Evolutionary conservation across 257 asterid species (phyloP).

Genomic region (Rubia yunnanensis): DNA sequence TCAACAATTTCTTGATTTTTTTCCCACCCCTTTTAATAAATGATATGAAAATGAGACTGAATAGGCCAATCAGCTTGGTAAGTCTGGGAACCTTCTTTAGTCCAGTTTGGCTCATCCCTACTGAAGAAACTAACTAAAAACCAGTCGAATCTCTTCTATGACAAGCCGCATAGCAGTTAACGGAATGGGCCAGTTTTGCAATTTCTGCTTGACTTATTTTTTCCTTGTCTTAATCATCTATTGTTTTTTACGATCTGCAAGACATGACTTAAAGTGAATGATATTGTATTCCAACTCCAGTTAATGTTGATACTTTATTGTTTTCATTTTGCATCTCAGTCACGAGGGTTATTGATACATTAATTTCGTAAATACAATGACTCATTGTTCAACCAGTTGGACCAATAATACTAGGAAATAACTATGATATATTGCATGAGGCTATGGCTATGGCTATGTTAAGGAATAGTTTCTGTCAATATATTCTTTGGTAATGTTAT

Average conservation of each 20-base stretch:
- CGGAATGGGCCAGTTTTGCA: background rate
- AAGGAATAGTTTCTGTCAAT: background rate
- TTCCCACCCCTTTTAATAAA: background rate
- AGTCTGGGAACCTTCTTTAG: background rate
- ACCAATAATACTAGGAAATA: background rate
- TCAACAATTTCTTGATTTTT: too few relatives aligned
- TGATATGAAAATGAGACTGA: background rate
- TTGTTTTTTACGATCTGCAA: background rate
- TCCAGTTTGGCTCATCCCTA: background rate
- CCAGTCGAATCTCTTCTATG: background rate
- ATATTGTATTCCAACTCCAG: background rate
- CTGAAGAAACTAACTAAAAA: background rate
- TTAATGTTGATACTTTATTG: background rate
- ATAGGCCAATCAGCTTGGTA: background rate
- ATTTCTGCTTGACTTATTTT: background rate
- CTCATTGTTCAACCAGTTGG: background rate
- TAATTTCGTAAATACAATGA: background rate
- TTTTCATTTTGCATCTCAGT: background rate
- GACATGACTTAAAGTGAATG: too few relatives aligned
- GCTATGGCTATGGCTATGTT: background rate
- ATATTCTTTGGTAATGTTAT: too few relatives aligned
- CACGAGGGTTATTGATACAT: background rate
- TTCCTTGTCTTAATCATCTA: background rate
- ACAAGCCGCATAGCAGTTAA: background rate
- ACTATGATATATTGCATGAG: background rate